These are phyloP conservation scores for Opeltia flavorubescens DNA, from an alignment of 495 filamentous ascomycete genomes.

Conservation along the genomic window DNA sequence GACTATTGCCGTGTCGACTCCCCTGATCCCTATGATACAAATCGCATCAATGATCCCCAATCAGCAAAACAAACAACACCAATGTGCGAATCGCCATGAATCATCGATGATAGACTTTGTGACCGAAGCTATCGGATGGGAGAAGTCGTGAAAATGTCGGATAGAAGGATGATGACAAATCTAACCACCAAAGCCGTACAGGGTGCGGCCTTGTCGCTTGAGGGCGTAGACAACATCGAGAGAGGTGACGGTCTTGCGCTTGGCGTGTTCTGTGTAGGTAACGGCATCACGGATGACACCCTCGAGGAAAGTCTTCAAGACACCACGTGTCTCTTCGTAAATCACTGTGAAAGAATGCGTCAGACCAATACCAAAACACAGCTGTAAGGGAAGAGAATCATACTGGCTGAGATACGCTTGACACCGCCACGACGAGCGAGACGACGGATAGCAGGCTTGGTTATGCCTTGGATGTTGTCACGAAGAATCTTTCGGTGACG, in stretches of 20 bases:
- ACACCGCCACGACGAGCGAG: slow-evolving; percentile 99
- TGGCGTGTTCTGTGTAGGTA: slow-evolving; percentile 98
- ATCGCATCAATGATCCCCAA: slow-evolving; percentile 8
- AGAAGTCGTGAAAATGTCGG: slow-evolving; percentile 12
- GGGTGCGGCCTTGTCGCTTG: slow-evolving; percentile 89
- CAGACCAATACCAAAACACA: slow-evolving; percentile 13
- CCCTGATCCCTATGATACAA: slow-evolving; percentile 19
- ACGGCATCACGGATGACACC: slow-evolving; percentile 99
- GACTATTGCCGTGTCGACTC: slow-evolving; percentile 9
- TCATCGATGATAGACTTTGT: slow-evolving; percentile 4
- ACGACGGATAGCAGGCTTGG: slow-evolving; percentile 99
- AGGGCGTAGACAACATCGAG: slow-evolving; percentile 96
- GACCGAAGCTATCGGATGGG: slow-evolving; percentile 4
- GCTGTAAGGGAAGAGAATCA: slow-evolving; percentile 17
- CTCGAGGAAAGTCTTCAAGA: slow-evolving; percentile 99
- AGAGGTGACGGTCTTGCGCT: slow-evolving; percentile 96
- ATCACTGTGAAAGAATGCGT: slow-evolving; percentile 47
- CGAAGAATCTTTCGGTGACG: slow-evolving; percentile 97
- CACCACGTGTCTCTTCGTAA: slow-evolving; percentile 99
- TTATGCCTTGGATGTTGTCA: slow-evolving; percentile 98
- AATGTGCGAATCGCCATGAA: slow-evolving; percentile 11
- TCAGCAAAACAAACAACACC: slow-evolving; percentile 1
- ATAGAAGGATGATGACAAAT: slow-evolving; percentile 12
- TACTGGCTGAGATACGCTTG: slow-evolving; percentile 99
- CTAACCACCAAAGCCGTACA: slow-evolving; percentile 99